These are phyloP conservation scores for Bolboschoenoplectus hybrid DNA, from an alignment of 202 grass and related monocot genomes.

Conservation along the genomic window DNA sequence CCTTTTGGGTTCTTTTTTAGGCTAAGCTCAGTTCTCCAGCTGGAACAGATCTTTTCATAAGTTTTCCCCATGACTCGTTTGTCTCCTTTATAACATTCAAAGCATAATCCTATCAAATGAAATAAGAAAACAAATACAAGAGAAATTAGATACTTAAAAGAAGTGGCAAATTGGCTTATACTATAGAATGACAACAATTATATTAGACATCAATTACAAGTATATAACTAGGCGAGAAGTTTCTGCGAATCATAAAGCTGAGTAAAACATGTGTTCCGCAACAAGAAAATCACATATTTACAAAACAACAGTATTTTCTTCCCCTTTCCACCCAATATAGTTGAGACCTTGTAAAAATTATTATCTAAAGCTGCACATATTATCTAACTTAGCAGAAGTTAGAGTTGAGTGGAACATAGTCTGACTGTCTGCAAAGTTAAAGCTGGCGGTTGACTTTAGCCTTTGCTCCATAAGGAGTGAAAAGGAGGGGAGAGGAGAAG, in stretches of 20 bases:
- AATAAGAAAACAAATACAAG: conserved; percentile 31
- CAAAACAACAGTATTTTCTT: background rate
- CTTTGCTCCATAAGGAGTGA: too few species aligned
- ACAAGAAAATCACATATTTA: background rate
- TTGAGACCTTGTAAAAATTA: background rate
- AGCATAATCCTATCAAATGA: conserved; percentile 71
- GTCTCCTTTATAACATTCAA: conserved; percentile 94
- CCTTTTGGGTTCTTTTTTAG: conserved; percentile 37
- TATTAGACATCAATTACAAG: background rate
- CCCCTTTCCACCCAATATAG: background rate
- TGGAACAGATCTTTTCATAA: conserved; percentile 88
- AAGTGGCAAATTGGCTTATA: background rate
- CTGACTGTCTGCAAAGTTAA: background rate
- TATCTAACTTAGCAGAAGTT: background rate
- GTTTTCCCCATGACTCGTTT: conserved; percentile 88
- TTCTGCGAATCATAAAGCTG: background rate
- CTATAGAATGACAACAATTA: background rate
- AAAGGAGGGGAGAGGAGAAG: too few species aligned
- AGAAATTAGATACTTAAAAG: conserved; percentile 30
- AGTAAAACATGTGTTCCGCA: background rate
- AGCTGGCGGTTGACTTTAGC: background rate
- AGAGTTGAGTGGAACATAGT: background rate
- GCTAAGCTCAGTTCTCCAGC: conserved; percentile 88
- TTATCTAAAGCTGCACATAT: background rate
- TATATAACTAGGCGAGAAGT: background rate